Evolutionary conservation across 2,329 filamentous ascomycete genomes (phyloP).

Genomic region (Botryosphaeria dothidea): DNA sequence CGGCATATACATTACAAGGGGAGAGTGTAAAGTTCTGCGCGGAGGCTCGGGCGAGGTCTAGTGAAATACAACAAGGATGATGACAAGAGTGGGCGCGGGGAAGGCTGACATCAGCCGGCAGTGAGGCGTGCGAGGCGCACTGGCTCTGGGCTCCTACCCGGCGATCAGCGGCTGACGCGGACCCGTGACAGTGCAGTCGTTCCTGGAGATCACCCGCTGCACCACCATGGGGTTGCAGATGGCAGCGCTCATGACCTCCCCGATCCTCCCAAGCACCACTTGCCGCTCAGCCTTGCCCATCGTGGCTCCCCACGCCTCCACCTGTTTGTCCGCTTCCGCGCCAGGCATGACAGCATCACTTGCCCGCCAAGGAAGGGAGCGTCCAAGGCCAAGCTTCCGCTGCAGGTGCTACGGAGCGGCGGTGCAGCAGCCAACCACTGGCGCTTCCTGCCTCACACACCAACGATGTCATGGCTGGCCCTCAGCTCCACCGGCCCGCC

Average conservation of each 20-base stretch:
- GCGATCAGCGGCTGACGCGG: neutral
- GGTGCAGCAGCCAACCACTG: neutral
- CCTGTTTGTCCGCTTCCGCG: neutral
- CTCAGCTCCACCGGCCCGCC: neutral
- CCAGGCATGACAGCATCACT: neutral
- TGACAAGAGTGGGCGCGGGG: too few species aligned
- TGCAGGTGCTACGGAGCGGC: neutral
- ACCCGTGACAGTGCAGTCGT: neutral
- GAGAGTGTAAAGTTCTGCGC: too few species aligned
- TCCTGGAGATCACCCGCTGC: slow-evolving; percentile 14
- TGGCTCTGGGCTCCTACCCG: neutral
- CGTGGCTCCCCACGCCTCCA: neutral
- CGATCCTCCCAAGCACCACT: neutral
- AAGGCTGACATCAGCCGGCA: too few species aligned
- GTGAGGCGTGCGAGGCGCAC: too few species aligned
- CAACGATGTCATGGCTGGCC: neutral
- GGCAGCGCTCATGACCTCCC: neutral
- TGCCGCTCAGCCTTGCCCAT: neutral
- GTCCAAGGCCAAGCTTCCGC: neutral
- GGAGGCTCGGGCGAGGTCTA: too few species aligned
- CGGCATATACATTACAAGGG: too few species aligned
- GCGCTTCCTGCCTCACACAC: neutral
- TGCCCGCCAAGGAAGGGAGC: neutral
- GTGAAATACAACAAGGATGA: too few species aligned
- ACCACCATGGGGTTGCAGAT: neutral